phyloP scores from a whole-genome alignment of 345 rosid genomes.

The Rhizophora apiculata region DNA sequence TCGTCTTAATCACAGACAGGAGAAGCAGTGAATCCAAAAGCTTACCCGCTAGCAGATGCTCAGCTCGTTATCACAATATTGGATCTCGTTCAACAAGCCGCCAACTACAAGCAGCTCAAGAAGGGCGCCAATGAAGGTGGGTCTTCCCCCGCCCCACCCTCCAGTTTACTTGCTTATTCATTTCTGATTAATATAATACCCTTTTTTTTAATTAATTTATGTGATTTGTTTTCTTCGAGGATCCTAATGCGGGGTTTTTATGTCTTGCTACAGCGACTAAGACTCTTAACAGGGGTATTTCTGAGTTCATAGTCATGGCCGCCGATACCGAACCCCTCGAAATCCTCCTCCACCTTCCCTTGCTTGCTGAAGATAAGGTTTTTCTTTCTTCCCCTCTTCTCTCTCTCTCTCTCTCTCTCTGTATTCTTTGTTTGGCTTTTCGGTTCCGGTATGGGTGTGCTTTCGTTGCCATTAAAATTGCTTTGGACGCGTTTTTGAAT shows the following conservation, averaged over 20 bases:
- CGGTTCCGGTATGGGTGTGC: no score
- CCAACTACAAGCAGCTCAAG: conserved; percentile 95
- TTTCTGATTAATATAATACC: not conserved
- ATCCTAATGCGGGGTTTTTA: not conserved
- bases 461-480: no score
- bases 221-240: not conserved
- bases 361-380: conserved; percentile 89
- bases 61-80: conserved; percentile 71
- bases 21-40: conserved; percentile 81
- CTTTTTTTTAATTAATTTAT: not conserved
- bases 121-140: conserved; percentile 97
- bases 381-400: not conserved
- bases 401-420: not conserved
- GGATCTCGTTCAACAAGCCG: conserved; percentile 93
- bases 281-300: conserved; percentile 90
- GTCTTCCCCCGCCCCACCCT: no score
- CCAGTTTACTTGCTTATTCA: no score
- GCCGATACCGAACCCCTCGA: conserved; percentile 71
- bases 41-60: conserved; percentile 82
- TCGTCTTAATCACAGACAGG: conserved; percentile 23
- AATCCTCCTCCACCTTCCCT: conserved; percentile 70
- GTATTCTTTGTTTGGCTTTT: not conserved
- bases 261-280: conserved; percentile 59
- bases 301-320: conserved; percentile 71
- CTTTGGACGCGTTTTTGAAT: no score